Evolutionary conservation across 495 filamentous ascomycete genomes (phyloP).

Genomic region (Penicillium manginii): DNA sequence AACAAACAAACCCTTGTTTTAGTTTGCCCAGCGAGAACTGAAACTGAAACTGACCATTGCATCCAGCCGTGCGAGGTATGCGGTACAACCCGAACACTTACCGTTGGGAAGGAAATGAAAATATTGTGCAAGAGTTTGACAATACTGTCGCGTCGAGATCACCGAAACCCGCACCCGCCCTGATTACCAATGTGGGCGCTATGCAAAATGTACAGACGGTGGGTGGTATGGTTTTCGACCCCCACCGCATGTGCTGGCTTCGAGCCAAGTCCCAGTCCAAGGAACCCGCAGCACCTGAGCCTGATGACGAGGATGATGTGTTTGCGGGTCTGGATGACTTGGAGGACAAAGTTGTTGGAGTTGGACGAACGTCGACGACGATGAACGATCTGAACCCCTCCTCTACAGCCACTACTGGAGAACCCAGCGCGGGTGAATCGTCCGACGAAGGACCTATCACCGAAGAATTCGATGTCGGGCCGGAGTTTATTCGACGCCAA

Average conservation of each 20-base stretch:
- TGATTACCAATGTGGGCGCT: constrained; percentile 85
- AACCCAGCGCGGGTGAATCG: constrained; percentile 54
- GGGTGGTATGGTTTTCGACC: constrained; percentile 96
- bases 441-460: constrained; percentile 81
- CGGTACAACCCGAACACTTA: constrained; percentile 83
- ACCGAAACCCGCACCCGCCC: constrained; percentile 78
- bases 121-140: constrained; percentile 76
- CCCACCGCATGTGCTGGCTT: constrained; percentile 93
- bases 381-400: constrained; percentile 36
- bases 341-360: constrained; percentile 52
- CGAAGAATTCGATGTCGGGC: constrained; percentile 97
- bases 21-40: constrained; percentile 12
- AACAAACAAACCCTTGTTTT: background rate
- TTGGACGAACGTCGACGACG: constrained; percentile 29
- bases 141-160: constrained; percentile 44
- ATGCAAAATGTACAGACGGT: constrained; percentile 82
- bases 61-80: constrained; percentile 86
- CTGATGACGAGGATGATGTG: constrained; percentile 68
- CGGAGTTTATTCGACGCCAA: constrained; percentile 87
- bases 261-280: constrained; percentile 63
- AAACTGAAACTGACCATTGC: constrained; percentile 10
- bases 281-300: constrained; percentile 16
- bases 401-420: constrained; percentile 52
- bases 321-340: constrained; percentile 78
- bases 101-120: constrained; percentile 96